These are phyloP conservation scores for Zygosaccharomyces siamensis DNA, from an alignment of 805 yeast species.

Conservation along the genomic window DNA sequence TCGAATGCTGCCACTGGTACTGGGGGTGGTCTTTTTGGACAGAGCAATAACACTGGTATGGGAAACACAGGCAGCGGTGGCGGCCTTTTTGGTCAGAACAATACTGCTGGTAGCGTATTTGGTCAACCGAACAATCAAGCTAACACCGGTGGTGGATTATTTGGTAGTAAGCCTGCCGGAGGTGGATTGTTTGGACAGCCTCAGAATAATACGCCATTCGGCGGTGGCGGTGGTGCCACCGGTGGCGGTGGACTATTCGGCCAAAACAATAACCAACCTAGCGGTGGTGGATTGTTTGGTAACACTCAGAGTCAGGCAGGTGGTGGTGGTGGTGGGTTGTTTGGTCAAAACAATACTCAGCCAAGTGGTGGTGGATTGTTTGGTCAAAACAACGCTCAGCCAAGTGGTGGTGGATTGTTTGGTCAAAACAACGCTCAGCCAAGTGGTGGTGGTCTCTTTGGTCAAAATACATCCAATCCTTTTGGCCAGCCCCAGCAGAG, in stretches of 20 bases:
- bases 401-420: constrained; percentile 37
- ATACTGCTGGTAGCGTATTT: constrained; percentile 9
- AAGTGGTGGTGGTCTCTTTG: constrained; percentile 32
- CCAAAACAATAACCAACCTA: constrained; percentile 16
- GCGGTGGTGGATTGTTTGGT: constrained; percentile 36
- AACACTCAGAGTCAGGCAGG: constrained; percentile 16
- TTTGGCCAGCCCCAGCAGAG: constrained; percentile 18
- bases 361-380: constrained; percentile 43
- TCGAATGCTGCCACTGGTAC: constrained; percentile 9
- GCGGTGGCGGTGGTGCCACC: constrained; percentile 10
- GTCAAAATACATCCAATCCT: constrained; percentile 17
- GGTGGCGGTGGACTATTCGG: constrained; percentile 27
- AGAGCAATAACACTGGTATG: constrained; percentile 21
- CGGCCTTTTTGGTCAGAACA: constrained; percentile 36
- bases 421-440: constrained; percentile 32
- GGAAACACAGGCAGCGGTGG: constrained; percentile 33
- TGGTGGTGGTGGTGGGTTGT: constrained; percentile 36
- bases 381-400: constrained; percentile 35
- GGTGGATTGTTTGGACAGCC: constrained; percentile 33
- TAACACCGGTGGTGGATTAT: not conserved
- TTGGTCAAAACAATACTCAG: constrained; percentile 30
- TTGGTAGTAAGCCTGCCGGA: constrained; percentile 17
- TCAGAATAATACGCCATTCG: constrained; percentile 22
- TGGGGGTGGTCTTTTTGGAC: not conserved
- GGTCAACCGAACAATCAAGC: constrained; percentile 14